Base-by-base conservation (phyloP, 169 alveolate genomes). In the Plasmodium cynomolgi region DNA sequence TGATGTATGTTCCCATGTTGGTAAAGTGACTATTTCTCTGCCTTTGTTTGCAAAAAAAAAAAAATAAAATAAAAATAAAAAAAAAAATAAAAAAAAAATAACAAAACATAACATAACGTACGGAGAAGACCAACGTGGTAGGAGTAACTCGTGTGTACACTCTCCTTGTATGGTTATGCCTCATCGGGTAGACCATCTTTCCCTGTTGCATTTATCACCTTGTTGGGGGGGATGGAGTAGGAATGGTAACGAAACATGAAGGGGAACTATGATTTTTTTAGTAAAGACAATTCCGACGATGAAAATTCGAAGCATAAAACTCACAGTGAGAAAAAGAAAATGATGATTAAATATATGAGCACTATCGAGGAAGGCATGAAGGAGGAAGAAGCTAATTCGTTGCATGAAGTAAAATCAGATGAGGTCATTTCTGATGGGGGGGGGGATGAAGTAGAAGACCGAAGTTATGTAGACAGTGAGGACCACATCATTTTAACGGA, bases 401-500 rank as follows among this genome's bases (percentile, higher is more conserved):
- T 68, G 9, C 39, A 77, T 8, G 50, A 73, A 39, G 29, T 20
- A 54, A 79, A 75, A 54, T 50, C 44, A 39, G 81, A 75, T 39
- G 81, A 84, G 17, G 33, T 37, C 62, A 20, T 54, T 75, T 86
- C 93, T 50, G 26, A 50, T 33, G 44, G 23, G 62, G 62, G 7
- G 13, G 23, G 23, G 23, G 23, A 86, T 31, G 73, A 77, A 29
- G 39, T 11, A 75, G 86, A 79, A 26, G 86, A 77, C 39, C 58
- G 50, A 29, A 77, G 75, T 54, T 86, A 39, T 17, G 23, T 79
- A 86, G 93, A 77, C 44, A 86, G 93, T 86, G 85, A 86, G n/a
- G 93, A 86, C 0, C 44, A 86, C 47, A 75, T 86, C 41, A 56
- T 86, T 33, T 86, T 86, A 26, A 50, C 75, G 26, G 93, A 77